Evolutionary conservation across 2,329 filamentous ascomycete species (phyloP).

Genomic region (Periconia sp.): DNA sequence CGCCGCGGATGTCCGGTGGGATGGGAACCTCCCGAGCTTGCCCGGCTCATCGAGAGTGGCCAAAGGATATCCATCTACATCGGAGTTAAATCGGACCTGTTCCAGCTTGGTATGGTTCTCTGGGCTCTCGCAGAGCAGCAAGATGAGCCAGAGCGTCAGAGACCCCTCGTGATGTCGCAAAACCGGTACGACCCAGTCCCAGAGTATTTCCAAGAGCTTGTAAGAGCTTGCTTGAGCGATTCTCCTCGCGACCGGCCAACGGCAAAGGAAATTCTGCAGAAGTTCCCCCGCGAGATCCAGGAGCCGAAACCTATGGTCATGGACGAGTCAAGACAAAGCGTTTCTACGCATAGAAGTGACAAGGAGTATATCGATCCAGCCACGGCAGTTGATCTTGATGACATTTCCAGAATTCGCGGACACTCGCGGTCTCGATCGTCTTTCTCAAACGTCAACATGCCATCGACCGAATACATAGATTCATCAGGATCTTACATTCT

Average conservation of each 20-base stretch:
- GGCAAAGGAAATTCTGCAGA: conserved; percentile 70
- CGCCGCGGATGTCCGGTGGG: conserved; percentile 94
- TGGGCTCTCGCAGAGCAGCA: conserved; percentile 89
- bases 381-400: conserved; percentile 51
- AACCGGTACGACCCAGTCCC: conserved; percentile 63
- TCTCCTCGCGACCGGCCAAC: conserved; percentile 75
- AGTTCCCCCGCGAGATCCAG: conserved; percentile 35
- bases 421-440: conserved; percentile 35
- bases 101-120: conserved; percentile 94
- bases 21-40: conserved; percentile 95
- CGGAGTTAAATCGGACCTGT: conserved; percentile 95
- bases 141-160: conserved; percentile 85
- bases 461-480: conserved; percentile 52
- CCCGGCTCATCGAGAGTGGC: conserved; percentile 81
- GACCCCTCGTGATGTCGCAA: conserved; percentile 61
- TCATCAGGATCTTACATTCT: conserved; percentile 54
- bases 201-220: conserved; percentile 76
- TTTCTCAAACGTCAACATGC: conserved; percentile 37
- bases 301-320: conserved; percentile 18
- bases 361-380: conserved; percentile 57
- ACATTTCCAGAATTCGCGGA: conserved; percentile 44
- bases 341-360: conserved; percentile 50
- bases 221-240: conserved; percentile 77
- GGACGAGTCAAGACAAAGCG: conserved; percentile 35
- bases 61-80: conserved; percentile 97